Evolutionary conservation across 2,329 filamentous ascomycete genomes (phyloP).

Genomic region (Annulohypoxylon truncatum): DNA sequence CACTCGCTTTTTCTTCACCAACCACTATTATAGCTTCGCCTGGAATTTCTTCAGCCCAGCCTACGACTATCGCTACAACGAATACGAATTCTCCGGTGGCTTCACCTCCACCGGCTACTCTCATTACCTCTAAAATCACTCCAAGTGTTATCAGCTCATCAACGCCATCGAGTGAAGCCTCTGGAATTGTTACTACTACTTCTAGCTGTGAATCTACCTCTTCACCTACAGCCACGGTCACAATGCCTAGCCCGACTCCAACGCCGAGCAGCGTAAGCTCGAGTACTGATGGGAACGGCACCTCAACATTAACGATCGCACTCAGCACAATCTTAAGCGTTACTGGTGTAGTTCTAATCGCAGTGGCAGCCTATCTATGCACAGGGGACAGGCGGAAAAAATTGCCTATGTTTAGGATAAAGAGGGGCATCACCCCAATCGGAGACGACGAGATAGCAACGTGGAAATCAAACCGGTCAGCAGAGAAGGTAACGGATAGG

Average conservation of each 20-base stretch:
- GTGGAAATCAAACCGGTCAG: slow-evolving; percentile 62
- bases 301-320: slow-evolving; percentile 61
- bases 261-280: slow-evolving; percentile 25
- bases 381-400: slow-evolving; percentile 55
- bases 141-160: slow-evolving; percentile 16
- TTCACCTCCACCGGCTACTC: slow-evolving; percentile 27
- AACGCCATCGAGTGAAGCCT: slow-evolving; percentile 15
- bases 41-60: slow-evolving; percentile 21
- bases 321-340: slow-evolving; percentile 63
- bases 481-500: slow-evolving; percentile 48
- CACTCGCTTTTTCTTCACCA: slow-evolving; percentile 29
- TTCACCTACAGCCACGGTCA: slow-evolving; percentile 25
- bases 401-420: slow-evolving; percentile 60
- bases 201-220: slow-evolving; percentile 7
- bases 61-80: slow-evolving; percentile 30
- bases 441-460: slow-evolving; percentile 74
- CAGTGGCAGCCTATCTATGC: slow-evolving; percentile 53
- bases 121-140: slow-evolving; percentile 30
- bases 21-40: slow-evolving; percentile 22
- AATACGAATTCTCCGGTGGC: slow-evolving; percentile 20
- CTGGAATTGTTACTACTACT: slow-evolving; percentile 11
- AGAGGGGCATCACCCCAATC: slow-evolving; percentile 69
- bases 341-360: slow-evolving; percentile 56
- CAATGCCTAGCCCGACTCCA: slow-evolving; percentile 25
- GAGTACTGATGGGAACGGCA: slow-evolving; percentile 41